Percentiles rank a stretch among this genome's conserved stretches.
Evolutionary conservation across 1,284 basidiomycete genomes (phyloP).

Genomic region (Cutaneotrichosporon arboriforme): DNA sequence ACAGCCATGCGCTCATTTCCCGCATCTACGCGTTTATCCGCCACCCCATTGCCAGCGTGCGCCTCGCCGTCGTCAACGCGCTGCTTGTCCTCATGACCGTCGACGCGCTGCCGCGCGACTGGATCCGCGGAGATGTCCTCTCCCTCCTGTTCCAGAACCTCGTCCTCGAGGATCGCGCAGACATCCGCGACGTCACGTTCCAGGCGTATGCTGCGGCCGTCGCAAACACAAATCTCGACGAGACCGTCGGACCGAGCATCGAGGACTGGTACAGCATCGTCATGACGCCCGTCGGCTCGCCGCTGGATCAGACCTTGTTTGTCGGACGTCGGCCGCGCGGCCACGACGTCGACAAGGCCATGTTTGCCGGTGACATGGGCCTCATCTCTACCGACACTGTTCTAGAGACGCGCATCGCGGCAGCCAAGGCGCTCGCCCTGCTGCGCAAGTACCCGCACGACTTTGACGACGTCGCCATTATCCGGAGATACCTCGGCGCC

Average conservation of each 20-base stretch:
- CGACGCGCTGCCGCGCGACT: slow-evolving; percentile 65
- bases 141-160: slow-evolving; percentile 91
- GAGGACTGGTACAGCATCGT: slow-evolving; percentile 71
- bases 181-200: slow-evolving; percentile 77
- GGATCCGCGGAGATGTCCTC: slow-evolving; percentile 74
- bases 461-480: slow-evolving; percentile 53
- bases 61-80: slow-evolving; percentile 86
- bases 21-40: slow-evolving; percentile 95
- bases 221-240: slow-evolving; percentile 48
- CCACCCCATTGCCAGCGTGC: slow-evolving; percentile 91
- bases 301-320: slow-evolving; percentile 69
- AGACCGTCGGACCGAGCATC: slow-evolving; percentile 36
- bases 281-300: slow-evolving; percentile 84
- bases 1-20: slow-evolving; percentile 63
- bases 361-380: slow-evolving; percentile 84
- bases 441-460: slow-evolving; percentile 18
- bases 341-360: slow-evolving; percentile 95
- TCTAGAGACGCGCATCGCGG: slow-evolving; percentile 73
- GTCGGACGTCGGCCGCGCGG: slow-evolving; percentile 52
- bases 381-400: slow-evolving; percentile 75
- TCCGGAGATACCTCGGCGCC: slow-evolving; percentile 75
- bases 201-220: slow-evolving; percentile 72
- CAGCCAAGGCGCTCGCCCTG: slow-evolving; percentile 69
- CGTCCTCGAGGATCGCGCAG: slow-evolving; percentile 80
- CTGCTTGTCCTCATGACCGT: slow-evolving; percentile 80